Percentiles rank a stretch among this genome's conserved stretches.
These are phyloP conservation scores for Serendipita sp. DNA, from an alignment of 768 basidiomycete genomes.

Conservation along the genomic window DNA sequence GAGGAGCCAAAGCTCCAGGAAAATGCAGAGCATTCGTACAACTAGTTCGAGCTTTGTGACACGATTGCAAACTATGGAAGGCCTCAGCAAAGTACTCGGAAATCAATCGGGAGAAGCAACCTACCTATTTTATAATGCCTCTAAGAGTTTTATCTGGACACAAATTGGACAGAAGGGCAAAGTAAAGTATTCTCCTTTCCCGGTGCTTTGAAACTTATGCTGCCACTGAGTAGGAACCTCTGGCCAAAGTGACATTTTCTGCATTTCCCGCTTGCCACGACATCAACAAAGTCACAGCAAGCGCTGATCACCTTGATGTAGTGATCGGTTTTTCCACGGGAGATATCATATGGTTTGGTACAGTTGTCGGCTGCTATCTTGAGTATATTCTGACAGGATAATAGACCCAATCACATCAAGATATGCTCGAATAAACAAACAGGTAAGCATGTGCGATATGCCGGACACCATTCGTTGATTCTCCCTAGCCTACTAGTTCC, in stretches of 20 bases:
- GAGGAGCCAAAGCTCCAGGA: slow-evolving; percentile 44
- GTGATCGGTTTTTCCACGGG: slow-evolving; percentile 87
- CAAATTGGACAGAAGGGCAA: slow-evolving; percentile 75
- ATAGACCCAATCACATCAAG: slow-evolving; percentile 64
- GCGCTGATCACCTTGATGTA: slow-evolving; percentile 63
- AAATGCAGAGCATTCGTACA: slow-evolving; percentile 82
- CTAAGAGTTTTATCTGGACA: slow-evolving; percentile 71
- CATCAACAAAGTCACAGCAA: slow-evolving; percentile 63
- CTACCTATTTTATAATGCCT: slow-evolving; percentile 76
- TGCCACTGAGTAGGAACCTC: slow-evolving; percentile 46
- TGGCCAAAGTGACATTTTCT: slow-evolving; percentile 71
- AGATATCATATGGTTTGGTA: slow-evolving; percentile 93
- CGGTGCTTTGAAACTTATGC: not conserved
- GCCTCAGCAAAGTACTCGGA: slow-evolving; percentile 49
- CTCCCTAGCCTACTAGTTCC: not conserved
- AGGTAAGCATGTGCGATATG: slow-evolving; percentile 26
- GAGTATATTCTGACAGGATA: not conserved
- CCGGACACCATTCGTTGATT: not conserved
- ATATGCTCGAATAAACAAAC: slow-evolving; percentile 78
- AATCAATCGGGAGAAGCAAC: slow-evolving; percentile 72
- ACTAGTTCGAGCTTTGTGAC: slow-evolving; percentile 89
- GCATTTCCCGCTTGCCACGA: slow-evolving; percentile 83
- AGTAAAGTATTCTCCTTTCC: slow-evolving; percentile 26
- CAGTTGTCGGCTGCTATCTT: slow-evolving; percentile 12
- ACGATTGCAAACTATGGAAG: slow-evolving; percentile 67